A percentile compares a stretch with the other conserved stretches of the same genome.
These are phyloP conservation scores for Penicilliopsis zonata DNA, from an alignment of 495 filamentous ascomycete species.

Conservation along the genomic window DNA sequence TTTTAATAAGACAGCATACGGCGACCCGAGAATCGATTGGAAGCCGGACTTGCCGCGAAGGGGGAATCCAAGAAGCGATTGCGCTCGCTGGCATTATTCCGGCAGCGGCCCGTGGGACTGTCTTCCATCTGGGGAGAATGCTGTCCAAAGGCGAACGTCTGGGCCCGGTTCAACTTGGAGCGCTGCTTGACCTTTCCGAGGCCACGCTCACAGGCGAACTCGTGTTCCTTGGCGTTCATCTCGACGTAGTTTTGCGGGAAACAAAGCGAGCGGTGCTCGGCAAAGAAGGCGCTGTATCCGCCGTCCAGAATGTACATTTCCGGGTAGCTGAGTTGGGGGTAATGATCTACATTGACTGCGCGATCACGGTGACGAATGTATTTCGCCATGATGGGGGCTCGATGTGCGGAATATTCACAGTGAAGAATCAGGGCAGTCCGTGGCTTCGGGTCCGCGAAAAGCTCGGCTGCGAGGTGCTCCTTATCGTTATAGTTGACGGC, in stretches of 20 bases:
- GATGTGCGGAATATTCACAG: constrained; percentile 96
- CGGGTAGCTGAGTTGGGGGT: constrained; percentile 81
- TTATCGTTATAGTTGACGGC: constrained; percentile 96
- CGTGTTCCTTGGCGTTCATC: constrained; percentile 85
- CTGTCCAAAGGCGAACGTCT: constrained; percentile 88
- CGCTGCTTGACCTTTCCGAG: constrained; percentile 80
- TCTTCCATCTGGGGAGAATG: constrained; percentile 57
- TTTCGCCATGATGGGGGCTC: constrained; percentile 80
- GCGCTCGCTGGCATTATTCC: constrained; percentile 25
- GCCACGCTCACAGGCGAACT: constrained; percentile 82
- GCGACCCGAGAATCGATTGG: constrained; percentile 44
- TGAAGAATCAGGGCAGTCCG: constrained; percentile 83
- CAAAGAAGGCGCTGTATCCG: constrained; percentile 89
- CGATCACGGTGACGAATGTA: constrained; percentile 83
- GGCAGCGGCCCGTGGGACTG: constrained; percentile 60
- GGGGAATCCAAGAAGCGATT: constrained; percentile 32
- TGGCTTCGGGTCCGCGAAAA: constrained; percentile 57
- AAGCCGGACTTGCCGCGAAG: constrained; percentile 40
- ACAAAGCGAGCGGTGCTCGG: constrained; percentile 63
- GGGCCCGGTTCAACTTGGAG: constrained; percentile 70
- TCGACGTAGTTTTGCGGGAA: constrained; percentile 91
- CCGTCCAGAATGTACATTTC: constrained; percentile 96
- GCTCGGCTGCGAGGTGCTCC: constrained; percentile 62
- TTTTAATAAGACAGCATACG: constrained; percentile 62
- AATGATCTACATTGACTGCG: constrained; percentile 63